These are phyloP conservation scores for Kwoniella heveanensis DNA, from an alignment of 768 basidiomycete genomes.

Conservation along the genomic window DNA sequence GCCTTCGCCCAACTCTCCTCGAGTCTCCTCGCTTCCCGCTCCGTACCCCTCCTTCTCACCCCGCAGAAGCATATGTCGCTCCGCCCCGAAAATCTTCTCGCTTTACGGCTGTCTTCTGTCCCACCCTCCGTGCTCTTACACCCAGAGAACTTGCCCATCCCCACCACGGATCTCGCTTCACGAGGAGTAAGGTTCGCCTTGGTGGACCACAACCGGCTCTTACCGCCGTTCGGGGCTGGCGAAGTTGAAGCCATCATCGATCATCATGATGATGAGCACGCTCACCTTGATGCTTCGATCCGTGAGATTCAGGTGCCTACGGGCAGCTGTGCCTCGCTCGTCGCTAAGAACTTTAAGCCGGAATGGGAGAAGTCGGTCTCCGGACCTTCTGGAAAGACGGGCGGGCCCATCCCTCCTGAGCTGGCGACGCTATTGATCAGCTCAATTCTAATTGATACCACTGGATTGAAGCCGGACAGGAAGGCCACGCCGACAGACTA, in stretches of 20 bases:
- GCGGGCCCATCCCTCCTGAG: slow-evolving; percentile 60
- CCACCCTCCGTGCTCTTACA: slow-evolving; percentile 54
- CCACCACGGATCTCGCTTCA: slow-evolving; percentile 67
- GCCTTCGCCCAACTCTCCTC: slow-evolving; percentile 77
- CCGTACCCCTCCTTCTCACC: slow-evolving; percentile 74
- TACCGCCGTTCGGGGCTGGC: slow-evolving; percentile 41
- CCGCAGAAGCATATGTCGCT: slow-evolving; percentile 69
- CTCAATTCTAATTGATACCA: slow-evolving; percentile 84
- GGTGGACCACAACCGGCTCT: slow-evolving; percentile 85
- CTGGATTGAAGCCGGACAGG: slow-evolving; percentile 67
- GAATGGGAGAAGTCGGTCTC: slow-evolving; percentile 48
- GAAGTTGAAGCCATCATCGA: slow-evolving; percentile 78
- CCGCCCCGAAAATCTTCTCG: slow-evolving; percentile 83
- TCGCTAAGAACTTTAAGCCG: slow-evolving; percentile 61
- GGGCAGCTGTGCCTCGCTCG: slow-evolving; percentile 76
- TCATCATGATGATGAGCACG: slow-evolving; percentile 84
- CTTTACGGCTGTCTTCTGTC: slow-evolving; percentile 63
- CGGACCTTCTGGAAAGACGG: slow-evolving; percentile 22
- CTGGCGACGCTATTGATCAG: slow-evolving; percentile 77
- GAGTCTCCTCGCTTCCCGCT: slow-evolving; percentile 61
- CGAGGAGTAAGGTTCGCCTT: slow-evolving; percentile 67
- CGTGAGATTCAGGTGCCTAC: slow-evolving; percentile 65
- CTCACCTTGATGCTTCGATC: slow-evolving; percentile 65
- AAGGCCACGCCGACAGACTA: slow-evolving; percentile 73
- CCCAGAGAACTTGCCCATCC: slow-evolving; percentile 64